Evolutionary conservation across 2,329 filamentous ascomycete genomes (phyloP), one percentile per base, ranked within the genome.

Genomic region (Clonostachys sp.): DNA sequence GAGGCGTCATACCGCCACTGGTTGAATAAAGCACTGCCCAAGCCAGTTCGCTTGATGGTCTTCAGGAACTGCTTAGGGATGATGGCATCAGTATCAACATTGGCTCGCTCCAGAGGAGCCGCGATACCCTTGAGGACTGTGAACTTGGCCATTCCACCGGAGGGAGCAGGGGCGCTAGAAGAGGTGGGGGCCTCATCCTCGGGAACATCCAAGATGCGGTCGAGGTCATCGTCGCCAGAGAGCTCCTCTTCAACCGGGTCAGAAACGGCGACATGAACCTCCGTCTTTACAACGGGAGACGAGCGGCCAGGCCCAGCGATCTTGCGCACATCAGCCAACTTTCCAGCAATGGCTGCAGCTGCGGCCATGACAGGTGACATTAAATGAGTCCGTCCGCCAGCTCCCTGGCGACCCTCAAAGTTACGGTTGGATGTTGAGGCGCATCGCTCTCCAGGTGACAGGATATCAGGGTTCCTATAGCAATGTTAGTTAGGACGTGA

Each of bases 11-110:
- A 96, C 47, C 94, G 85, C 70, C 90, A 84, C 53, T 82, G 84
- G 66, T 91, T 81, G 78, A 99, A 99, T 45, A 95, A 82, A 38
- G 92, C 92, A 20, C 75, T 80, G 49, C 91, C 91, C 10, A 99
- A 87, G 54, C 94, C 94, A 2, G 92, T 95, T 50, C 94, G 89
- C 80, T 97, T 97, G 72, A 97, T 97, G 39, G 94, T 99, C 77
- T 97, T 99, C 54, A 99, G 81, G 75, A 97, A 99, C 67, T 99
- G 94, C 72, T 99, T 99, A 54, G 94, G 94, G 57, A 99, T 99
- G 69, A 97, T 96, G 62, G 92, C 92, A 61, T 99, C 94, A n/a
- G 94, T 99, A 73, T 99, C 94, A 58, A 96, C 84, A 66, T 99
- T 99, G 55, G 87, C 78, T 59, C 87, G 83, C 52, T 96, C 88